Evolutionary conservation across 192 early-diverging fungal species (phyloP), one percentile per base, ranked within the genome.

Genomic region (Geosiphon pyriformis): DNA sequence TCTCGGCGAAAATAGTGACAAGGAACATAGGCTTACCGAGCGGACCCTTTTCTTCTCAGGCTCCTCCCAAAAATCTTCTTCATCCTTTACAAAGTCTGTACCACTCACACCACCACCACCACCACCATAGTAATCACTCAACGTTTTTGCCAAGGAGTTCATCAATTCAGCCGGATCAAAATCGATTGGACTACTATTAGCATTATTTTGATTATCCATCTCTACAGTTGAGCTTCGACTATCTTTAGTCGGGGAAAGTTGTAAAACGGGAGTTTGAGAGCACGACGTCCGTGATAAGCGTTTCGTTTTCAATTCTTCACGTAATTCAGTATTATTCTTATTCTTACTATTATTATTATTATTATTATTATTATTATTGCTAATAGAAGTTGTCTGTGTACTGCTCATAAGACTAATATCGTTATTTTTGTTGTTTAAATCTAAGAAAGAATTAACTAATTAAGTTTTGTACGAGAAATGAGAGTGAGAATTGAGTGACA

Each of bases 381-480:
- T 50, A 42, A 11, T 49, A 18, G 22, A 30, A 51, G 20, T 22
- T 18, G 4, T 11, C 4, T 64, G 22, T 18, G 3, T 30, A 25
- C 59, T 59, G 22, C 59, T 47, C 2, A 29, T 59, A 46, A 20
- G 23, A 29, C 46, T 47, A 26, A 8, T 35, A 23, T 35, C 22
- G 61, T 50, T 63, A 37, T 50, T 63, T n/a, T 12, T 23, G 8
- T 58, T 59, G n/a, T 59, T 65, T 10, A 42, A 15, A 42, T 42
- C 37, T 42, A 42, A 10, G 37, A 42, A 42, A 42, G 37, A 15
- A 10, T 42, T 42, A 42, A 15, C 37, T 42, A 42, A 42, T 10
- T 42, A 10, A 42, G 37, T 42, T 15, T 48, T n/a, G n/a, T n/a
- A 15, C 47, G n/a, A 11, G 47, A 15, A 11, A 15, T n/a, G 12